Percentiles rank a stretch among this genome's conserved stretches.
phyloP scores from a whole-genome alignment of 768 basidiomycete species.

The Gloeopeniophorella convolvens region DNA sequence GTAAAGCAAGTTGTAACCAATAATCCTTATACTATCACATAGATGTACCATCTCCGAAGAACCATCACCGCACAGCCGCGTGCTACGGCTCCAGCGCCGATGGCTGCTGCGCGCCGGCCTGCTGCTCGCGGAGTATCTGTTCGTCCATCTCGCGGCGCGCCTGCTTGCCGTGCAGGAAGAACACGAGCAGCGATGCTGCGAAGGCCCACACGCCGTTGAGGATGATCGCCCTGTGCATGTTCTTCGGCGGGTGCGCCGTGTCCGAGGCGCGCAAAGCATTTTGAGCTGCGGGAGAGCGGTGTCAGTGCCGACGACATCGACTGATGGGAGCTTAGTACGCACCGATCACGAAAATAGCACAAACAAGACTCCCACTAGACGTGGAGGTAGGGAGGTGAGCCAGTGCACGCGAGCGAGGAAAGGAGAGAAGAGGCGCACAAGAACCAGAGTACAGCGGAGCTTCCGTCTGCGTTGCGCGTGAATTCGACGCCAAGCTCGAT shows the following conservation, averaged over 20 bases:
- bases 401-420: too few relatives aligned
- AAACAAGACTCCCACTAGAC: too few relatives aligned
- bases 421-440: too few relatives aligned
- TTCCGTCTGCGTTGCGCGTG: conserved; percentile 72
- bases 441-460: conserved; percentile 73
- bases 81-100: too few relatives aligned
- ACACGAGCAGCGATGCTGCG: conserved; percentile 34
- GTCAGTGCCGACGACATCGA: too few relatives aligned
- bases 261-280: conserved; percentile 59
- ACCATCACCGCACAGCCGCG: too few relatives aligned
- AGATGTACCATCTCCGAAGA: too few relatives aligned
- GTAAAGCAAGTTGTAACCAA: too few relatives aligned
- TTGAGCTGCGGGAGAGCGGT: conserved; percentile 43
- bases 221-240: conserved; percentile 64
- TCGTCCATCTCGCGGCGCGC: conserved; percentile 58
- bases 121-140: conserved; percentile 30
- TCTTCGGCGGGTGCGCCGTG: conserved; percentile 59
- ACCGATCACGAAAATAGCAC: conserved; percentile 50
- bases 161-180: conserved; percentile 55
- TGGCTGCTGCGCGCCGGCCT: too few relatives aligned
- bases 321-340: too few relatives aligned
- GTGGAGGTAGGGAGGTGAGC: too few relatives aligned
- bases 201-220: conserved; percentile 53
- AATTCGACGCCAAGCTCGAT: conserved; percentile 77
- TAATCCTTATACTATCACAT: too few relatives aligned